Evolutionary conservation across 2,329 filamentous ascomycete genomes (phyloP), one percentile per base, ranked within the genome.

Genomic region (Talaromyces sp.): DNA sequence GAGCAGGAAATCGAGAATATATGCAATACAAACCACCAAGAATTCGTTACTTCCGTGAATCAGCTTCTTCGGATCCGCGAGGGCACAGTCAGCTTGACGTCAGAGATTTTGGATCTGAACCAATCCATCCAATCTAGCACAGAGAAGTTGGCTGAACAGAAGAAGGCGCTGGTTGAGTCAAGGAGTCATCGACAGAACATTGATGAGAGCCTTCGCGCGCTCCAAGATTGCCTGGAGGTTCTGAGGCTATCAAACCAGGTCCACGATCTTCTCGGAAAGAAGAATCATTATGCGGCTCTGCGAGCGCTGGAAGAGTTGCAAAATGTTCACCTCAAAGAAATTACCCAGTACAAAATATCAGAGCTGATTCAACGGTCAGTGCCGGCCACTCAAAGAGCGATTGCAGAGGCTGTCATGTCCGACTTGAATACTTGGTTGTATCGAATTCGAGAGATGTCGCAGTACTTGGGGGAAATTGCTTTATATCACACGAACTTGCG

Each of bases 391-490:
- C 93, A 97, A 73, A 93, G 92, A 72, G 88, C 92, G 60, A 97
- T 99, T 64, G 94, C 94, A 3, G 94, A 98, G 78, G 93, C 93
- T 14, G 95, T 99, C 70, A 98, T 98, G 92, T 90, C 87, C 2
- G 95, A 99, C 77, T 80, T 99, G 63, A 98, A 98, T 74, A 97
- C 93, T 0, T 99, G 95, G 95, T 83, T 99, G 10, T 99, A 90
- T 73, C 89, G 92, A 24, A 96, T 99, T 68, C 88, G 95, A 72
- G 95, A 99, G 77, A 96, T 93, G 19, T 97, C 95, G 1, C 94
- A 97, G 71, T 97, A 97, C 68, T 81, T 99, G 8, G 95, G 95
- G 4, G 95, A 99, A 76, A 92, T 99, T 7, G 93, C 95, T 3
- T 96, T 99, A 74, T 98, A 96, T 73, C 93, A 98, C 73, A 99